Evolutionary conservation across 2,329 filamentous ascomycete species (phyloP), one percentile per base, ranked within the genome.

Genomic region (Chalaropsis thielavioides): DNA sequence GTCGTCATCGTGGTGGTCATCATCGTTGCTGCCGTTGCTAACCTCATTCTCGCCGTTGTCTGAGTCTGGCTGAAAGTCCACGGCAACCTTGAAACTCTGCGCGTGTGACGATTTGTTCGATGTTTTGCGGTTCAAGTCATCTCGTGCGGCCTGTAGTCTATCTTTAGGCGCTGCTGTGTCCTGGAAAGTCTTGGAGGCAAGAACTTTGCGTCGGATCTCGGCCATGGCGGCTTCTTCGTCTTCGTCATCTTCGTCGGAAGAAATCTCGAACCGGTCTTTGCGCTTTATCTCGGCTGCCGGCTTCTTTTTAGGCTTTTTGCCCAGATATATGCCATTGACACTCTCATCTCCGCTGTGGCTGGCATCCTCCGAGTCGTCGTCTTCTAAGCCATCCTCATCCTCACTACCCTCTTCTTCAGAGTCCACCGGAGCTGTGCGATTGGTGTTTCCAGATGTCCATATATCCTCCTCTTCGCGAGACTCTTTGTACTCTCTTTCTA

Each of bases 381-480:
- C 78, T 0, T 79, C 78, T 0, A 78, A 76, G 1, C 79, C 78
- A 0, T 79, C 79, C 0, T 80, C 79, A 0, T 78, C 75, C 0
- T 77, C 79, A 0, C 77, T 79, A 5, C 82, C 80, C 1, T 84
- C 83, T 3, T 84, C 81, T 43, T 82, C 83, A 40, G 80, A 79
- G 56, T 79, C 78, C 27, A 78, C 70, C 3, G 79, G 72, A 40
- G 74, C 75, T 71, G 82, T 77, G 68, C 88, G 81, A 72, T 97
- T 97, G 70, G 87, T 84, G 71, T 97, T 97, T 6, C 92, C 92
- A 11, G 84, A 86, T n/a, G 85, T 88, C 94, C 92, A 97, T 66
- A 90, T 85, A 76, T 95, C 90, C 38, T 83, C 84, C 46, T 84
- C 82, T 64, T 84, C 84, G 68, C 92, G 82, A 71, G 84, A 95